These are phyloP conservation scores for Russula vinacea DNA, from an alignment of 768 basidiomycete genomes.

Conservation along the genomic window DNA sequence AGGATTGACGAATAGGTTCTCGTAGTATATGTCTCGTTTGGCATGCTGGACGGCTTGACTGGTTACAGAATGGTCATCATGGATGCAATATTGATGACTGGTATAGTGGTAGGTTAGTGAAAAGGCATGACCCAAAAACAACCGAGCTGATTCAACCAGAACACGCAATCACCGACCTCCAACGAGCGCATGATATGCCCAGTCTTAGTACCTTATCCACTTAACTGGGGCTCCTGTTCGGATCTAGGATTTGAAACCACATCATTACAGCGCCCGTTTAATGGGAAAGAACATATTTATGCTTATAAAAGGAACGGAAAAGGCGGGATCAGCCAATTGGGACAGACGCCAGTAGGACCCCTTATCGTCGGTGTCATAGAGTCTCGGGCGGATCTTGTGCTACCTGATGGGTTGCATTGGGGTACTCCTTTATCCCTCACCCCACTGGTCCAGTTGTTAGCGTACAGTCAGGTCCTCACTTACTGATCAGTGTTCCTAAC, in stretches of 20 bases:
- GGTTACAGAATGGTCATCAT: neutral
- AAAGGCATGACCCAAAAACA: neutral
- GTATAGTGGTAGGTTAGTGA: neutral
- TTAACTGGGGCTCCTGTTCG: neutral
- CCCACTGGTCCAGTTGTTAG: neutral
- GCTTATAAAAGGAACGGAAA: neutral
- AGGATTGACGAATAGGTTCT: neutral
- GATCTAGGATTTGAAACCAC: neutral
- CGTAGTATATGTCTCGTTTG: neutral
- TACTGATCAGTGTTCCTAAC: neutral
- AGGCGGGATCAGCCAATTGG: neutral
- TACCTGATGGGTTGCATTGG: neutral
- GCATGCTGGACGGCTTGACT: neutral
- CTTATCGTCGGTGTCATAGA: neutral
- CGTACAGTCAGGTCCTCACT: neutral
- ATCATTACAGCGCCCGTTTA: neutral
- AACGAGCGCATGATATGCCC: too few species aligned
- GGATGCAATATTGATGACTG: too few species aligned
- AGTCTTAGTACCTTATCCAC: neutral
- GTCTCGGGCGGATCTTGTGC: constrained; percentile 24
- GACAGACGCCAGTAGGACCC: neutral
- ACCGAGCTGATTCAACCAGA: neutral
- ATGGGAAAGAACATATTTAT: neutral
- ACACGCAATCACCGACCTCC: neutral
- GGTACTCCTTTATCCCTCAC: neutral